These are phyloP conservation scores for Tylopilus sp. DNA, from an alignment of 1,284 basidiomycete species.

Conservation along the genomic window DNA sequence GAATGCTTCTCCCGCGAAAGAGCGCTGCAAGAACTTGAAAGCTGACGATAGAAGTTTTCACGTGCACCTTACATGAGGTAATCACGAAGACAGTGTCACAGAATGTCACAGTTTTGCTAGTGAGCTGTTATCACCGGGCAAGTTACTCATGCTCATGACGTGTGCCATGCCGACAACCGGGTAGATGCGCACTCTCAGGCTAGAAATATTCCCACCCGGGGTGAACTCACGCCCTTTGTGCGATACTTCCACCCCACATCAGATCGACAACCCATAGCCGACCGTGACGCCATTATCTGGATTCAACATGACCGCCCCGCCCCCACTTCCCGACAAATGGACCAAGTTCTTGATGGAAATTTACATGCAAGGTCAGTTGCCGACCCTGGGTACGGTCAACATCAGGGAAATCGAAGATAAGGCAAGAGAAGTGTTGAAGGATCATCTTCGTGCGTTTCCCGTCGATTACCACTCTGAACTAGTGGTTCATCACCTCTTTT, in stretches of 20 bases:
- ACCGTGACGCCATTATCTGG: not conserved
- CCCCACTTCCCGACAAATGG: constrained; percentile 39
- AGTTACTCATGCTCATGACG: not conserved
- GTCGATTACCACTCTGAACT: not conserved
- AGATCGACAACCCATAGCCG: not conserved
- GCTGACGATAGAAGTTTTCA: too few species aligned
- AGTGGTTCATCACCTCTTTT: not conserved
- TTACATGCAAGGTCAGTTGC: constrained; percentile 51
- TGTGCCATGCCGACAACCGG: not conserved
- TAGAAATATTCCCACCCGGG: not conserved
- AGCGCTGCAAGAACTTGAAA: too few species aligned
- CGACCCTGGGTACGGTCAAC: constrained; percentile 62
- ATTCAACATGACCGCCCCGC: constrained; percentile 31
- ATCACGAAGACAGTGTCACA: too few species aligned
- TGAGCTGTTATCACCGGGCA: too few species aligned
- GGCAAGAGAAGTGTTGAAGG: constrained; percentile 59
- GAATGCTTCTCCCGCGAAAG: too few species aligned
- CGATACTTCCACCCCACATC: not conserved
- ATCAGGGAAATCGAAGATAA: constrained; percentile 63
- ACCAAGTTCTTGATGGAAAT: constrained; percentile 42
- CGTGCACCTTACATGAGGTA: too few species aligned
- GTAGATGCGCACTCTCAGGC: not conserved
- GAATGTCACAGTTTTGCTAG: too few species aligned
- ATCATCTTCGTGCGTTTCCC: constrained; percentile 51
- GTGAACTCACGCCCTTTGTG: not conserved